Evolutionary conservation across 2,329 filamentous ascomycete genomes (phyloP).

Genomic region (Arthrobotrys iridis): DNA sequence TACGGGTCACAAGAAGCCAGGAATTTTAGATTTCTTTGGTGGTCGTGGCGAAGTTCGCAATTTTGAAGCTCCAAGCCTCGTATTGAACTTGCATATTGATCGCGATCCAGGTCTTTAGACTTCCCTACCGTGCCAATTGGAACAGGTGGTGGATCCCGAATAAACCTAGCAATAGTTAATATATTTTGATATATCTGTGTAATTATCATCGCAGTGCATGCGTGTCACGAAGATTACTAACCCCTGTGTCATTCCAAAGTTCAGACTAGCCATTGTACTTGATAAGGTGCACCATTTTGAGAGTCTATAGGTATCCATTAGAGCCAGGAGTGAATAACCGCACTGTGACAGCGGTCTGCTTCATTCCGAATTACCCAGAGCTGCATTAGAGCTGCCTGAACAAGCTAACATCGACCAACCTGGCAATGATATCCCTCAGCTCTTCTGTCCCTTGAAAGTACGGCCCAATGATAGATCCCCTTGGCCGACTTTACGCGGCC

Average conservation of each 20-base stretch:
- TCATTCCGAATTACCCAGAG: background rate
- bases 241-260: background rate
- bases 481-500: conserved; percentile 29
- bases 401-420: conserved; percentile 21
- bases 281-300: background rate
- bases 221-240: background rate
- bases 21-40: background rate
- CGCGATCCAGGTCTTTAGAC: background rate
- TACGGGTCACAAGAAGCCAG: background rate
- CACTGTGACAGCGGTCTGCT: background rate
- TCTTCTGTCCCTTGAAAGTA: conserved; percentile 1
- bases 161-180: background rate
- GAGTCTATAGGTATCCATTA: conserved; percentile 3
- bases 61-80: background rate
- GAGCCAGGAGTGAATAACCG: background rate
- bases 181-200: background rate
- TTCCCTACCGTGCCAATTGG: background rate
- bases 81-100: background rate
- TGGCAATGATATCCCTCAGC: conserved; percentile 38
- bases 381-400: conserved; percentile 24
- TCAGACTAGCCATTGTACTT: background rate
- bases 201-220: background rate
- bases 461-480: conserved; percentile 36
- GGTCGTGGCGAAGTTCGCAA: conserved; percentile 10
- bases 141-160: background rate